phyloP scores from a whole-genome alignment of 2,329 filamentous ascomycete species.

The Tolypocladium guangdongense region DNA sequence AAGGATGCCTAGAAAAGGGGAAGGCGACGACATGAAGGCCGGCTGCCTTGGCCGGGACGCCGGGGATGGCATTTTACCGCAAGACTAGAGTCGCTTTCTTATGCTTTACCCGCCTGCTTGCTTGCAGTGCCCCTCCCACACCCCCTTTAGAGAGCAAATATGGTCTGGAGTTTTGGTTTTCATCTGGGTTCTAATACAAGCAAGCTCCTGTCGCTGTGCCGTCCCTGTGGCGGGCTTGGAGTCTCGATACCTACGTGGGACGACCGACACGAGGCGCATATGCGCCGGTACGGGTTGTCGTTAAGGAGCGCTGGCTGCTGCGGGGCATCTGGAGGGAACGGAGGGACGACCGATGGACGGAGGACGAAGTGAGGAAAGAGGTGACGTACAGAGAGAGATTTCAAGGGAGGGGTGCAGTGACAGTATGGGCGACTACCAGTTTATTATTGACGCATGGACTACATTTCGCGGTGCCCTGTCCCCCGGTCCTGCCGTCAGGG shows the following conservation, averaged over 20 bases:
- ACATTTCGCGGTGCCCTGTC: constrained; percentile 7
- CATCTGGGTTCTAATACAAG: constrained; percentile 32
- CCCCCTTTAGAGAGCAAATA: constrained; percentile 27
- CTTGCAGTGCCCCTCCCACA: not conserved
- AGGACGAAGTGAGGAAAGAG: not conserved
- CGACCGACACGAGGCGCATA: not conserved
- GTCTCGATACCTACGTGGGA: constrained; percentile 1
- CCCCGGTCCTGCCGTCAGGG: constrained; percentile 10
- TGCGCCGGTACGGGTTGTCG: not conserved
- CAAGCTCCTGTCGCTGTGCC: constrained; percentile 19
- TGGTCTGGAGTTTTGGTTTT: constrained; percentile 36
- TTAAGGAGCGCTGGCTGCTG: not conserved
- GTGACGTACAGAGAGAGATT: not conserved
- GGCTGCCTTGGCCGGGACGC: not conserved
- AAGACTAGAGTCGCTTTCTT: constrained; percentile 1
- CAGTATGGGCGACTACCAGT: constrained; percentile 16
- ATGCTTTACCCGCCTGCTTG: not conserved
- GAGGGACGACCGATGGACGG: not conserved
- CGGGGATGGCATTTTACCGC: not conserved
- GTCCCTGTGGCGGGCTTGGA: constrained; percentile 2
- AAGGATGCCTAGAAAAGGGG: not conserved
- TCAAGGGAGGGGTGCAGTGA: constrained; percentile 1
- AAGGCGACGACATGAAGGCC: constrained; percentile 2
- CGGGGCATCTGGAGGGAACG: not conserved
- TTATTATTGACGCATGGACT: constrained; percentile 20